Base-by-base conservation (phyloP, 1,139 yeast species). In the Yamadazyma taylorii region DNA sequence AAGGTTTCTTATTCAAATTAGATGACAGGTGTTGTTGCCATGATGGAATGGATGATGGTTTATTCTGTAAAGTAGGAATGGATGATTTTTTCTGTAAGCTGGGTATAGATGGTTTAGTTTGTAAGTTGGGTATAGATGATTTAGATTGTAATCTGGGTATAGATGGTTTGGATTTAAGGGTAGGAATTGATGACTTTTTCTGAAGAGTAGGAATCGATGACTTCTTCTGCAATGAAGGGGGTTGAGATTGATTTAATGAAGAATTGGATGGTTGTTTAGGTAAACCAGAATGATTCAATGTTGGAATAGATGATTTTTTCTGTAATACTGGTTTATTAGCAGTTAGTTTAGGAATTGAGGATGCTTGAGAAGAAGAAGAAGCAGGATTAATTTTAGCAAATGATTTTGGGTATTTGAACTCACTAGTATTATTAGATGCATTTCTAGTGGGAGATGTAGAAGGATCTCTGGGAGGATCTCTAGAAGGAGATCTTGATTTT, bases 151-250 rank as follows among this genome's bases (percentile, higher is more conserved):
- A 23, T 17, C 26, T 31, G 11, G 45, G 37, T 28, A 35, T 33
- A n/a, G 46, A 36, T 12, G 45, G 41, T 32, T 47, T 48, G 26
- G 41, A 40, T 28, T 40, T 42, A 12, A 53, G 36, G 19, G 33
- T 39, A 10, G 53, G 46, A 2, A 43, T 30, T 32, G 58, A 50
- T 9, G 45, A 37, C 31, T 45, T 42, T 34, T 40, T 41, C 12
- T 40, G 46, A 11, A 56, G 38, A 28, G 41, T 40, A 5, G 58
- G 56, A 5, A 38, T 39, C n/a, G 48, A 42, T 8, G 45, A 30
- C 25, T 47, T 46, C 27, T 48, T 42, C 19, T 42, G 45, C 12
- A 47, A 34, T 3, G 41, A 2, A 45, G 41, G 22, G 39, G 33
- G 14, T 33, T 27, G 16, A 32, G 33, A n/a, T 33, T 40, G 34